Evolutionary conservation across 805 yeast genomes (phyloP).

Genomic region (Candida railenensis): DNA sequence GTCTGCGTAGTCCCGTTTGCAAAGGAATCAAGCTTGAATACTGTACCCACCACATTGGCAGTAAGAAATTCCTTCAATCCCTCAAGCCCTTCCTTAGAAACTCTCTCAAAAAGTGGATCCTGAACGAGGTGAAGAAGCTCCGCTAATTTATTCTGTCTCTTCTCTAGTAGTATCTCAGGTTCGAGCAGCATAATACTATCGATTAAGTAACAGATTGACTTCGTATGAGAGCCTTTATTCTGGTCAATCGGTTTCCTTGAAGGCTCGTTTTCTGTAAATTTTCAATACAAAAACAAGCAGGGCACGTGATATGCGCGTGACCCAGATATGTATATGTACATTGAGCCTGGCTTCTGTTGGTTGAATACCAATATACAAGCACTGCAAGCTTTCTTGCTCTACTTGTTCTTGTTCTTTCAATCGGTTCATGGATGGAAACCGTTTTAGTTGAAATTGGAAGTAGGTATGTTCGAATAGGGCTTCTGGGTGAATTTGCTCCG

Average conservation of each 20-base stretch:
- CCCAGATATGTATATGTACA: slow-evolving; percentile 1
- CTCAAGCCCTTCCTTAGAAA: neutral
- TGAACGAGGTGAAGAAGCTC: slow-evolving; percentile 4
- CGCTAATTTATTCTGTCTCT: slow-evolving; percentile 2
- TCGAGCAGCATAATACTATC: neutral
- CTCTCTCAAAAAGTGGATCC: slow-evolving; percentile 2
- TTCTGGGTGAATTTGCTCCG: neutral
- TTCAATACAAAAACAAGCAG: neutral
- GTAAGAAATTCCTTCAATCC: neutral
- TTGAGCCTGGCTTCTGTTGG: too few species aligned
- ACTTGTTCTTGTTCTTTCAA: too few species aligned
- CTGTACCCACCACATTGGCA: neutral
- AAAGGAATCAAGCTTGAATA: neutral
- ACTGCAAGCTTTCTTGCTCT: neutral
- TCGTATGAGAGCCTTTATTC: too few species aligned
- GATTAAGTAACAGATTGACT: neutral
- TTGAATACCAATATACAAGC: too few species aligned
- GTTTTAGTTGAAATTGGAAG: neutral
- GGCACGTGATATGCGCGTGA: neutral
- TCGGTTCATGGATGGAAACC: neutral
- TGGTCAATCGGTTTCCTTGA: neutral
- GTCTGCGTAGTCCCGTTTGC: neutral
- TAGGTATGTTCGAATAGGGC: neutral
- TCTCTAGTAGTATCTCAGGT: neutral
- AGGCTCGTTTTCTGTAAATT: neutral